Base-by-base conservation (phyloP, 2,329 filamentous ascomycete genomes). In the Penicillium brasilianum region DNA sequence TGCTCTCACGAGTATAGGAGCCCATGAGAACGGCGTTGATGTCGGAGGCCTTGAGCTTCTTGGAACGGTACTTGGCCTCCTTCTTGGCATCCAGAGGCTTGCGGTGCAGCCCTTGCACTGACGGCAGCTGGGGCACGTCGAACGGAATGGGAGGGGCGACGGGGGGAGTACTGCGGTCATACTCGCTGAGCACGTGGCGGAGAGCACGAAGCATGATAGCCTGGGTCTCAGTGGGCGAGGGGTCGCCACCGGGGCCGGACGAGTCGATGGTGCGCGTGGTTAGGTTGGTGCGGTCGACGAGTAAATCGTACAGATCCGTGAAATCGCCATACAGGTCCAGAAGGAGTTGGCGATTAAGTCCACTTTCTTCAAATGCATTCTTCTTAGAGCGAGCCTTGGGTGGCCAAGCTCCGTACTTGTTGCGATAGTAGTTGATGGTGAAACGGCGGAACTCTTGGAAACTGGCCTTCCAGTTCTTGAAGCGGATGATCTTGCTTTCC, bases 371-470 rank as follows among this genome's bases (percentile, higher is more conserved):
- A 66, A 97, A 92, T 0, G 89, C 86, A 73, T 97, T 96, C 84
- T 96, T 97, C 83, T 96, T 96, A 69, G 88, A 94, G 70, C 86
- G 90, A 1, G 93, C 92, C 75, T 95, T 96, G 9, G 95, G 94
- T 2, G 95, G 93, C 94, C 94, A 91, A 32, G 87, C 84, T n/a
- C 88, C 88, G 70, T 88, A 89, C 50, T 85, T 83, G 53, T 83
- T 76, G 65, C 88, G 87, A 72, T 88, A 96, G 75, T 93, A 89
- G 65, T 83, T 81, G 54, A 93, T 81, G 18, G 89, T 85, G 72
- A 93, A 92, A 41, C 87, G 86, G 41, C 92, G 85, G 83, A 93
- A 92, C 58, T 86, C 87, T 61, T 85, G 79, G 73, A 94, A 98
- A 2, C 88, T 85, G 18, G 83, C 82, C 70, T 87, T 90, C 94